Base-by-base conservation (phyloP, 495 filamentous ascomycete species). In the Penicillium paxilli region DNA sequence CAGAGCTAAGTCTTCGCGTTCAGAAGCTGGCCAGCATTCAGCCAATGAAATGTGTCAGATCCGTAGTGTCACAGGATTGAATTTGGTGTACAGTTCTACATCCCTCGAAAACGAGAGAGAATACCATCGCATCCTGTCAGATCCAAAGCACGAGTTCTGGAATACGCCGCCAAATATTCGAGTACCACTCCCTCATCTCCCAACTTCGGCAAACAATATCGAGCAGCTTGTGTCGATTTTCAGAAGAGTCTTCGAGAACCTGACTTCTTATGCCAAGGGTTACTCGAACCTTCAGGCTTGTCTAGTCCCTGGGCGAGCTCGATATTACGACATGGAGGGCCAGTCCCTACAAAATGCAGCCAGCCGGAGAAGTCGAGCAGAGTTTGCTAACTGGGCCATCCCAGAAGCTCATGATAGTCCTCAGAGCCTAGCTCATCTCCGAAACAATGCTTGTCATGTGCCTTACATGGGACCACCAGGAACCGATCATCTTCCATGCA, bases 381-480 rank as follows among this genome's bases (percentile, higher is more conserved):
- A 19, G 3, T 21, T 44, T 30, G 23, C 38, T 19, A n/a, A 40
- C 22, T 41, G 42, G 51, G 24, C 38, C 4, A 12, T 47, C 8
- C 44, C 51, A 4, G 32, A 26, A 5, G 44, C 47, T 14, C 16
- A 32, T 8, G n/a, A 54, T 22, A 38, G 32, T 17, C 23, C 19
- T n/a, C n/a, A n/a, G n/a, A n/a, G n/a, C 19, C 32, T 30, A 11
- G 6, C 28, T 28, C 30, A 30, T 6, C 44, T 46, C 16, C 24
- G 24, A 10, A 41, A 47, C 23, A 47, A 47, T 24, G 30, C 41
- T 14, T 40, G 20, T 21, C 21, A 32, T 20, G 41, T 47, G 23
- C 44, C 51, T 5, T 47, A 47, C 44, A 54, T 47, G 42, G 51
- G 23, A 14, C 33, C 51, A 9, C 14, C 7, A 3, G 17, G 17